A percentile compares a stretch with the other conserved stretches of the same genome.
Conservation (phyloP, 192 early-diverging fungal species). For the Umbelopsis ramanniana region DNA sequence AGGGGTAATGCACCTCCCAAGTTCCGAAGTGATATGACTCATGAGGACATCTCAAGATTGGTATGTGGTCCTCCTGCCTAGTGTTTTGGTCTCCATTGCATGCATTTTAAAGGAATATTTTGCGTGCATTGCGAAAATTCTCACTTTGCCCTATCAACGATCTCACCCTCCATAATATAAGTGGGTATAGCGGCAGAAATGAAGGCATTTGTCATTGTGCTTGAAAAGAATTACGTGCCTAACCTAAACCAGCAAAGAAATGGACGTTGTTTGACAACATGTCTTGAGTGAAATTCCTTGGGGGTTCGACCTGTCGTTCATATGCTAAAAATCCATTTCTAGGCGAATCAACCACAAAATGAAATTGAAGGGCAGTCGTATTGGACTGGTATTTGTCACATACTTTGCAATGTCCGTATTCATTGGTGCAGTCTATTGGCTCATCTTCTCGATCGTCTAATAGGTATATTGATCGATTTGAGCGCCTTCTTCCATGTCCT, state of each 20-base stretch:
- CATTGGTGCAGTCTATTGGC: slow-evolving; percentile 13
- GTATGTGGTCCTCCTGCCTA: no score
- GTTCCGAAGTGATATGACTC: no score
- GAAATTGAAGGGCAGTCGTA: slow-evolving; percentile 6
- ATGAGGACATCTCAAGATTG: no score
- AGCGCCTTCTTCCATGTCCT: slow-evolving; percentile 3
- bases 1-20: no score
- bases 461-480: slow-evolving; percentile 6
- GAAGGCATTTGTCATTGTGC: no score
- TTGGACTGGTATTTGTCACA: neutral
- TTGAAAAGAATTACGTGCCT: neutral
- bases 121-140: no score
- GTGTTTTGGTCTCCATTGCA: no score
- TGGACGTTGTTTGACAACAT: slow-evolving; percentile 21
- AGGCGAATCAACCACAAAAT: slow-evolving; percentile 9
- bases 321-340: slow-evolving; percentile 19
- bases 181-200: no score
- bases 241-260: slow-evolving; percentile 17
- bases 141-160: no score
- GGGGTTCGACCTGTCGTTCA: slow-evolving; percentile 4
- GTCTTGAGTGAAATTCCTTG: slow-evolving; percentile 11
- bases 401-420: neutral
- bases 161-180: no score
- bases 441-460: slow-evolving; percentile 9
- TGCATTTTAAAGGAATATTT: no score